Base-by-base conservation (phyloP, 257 asterid genomes). In the Nicotiana undulata region DNA sequence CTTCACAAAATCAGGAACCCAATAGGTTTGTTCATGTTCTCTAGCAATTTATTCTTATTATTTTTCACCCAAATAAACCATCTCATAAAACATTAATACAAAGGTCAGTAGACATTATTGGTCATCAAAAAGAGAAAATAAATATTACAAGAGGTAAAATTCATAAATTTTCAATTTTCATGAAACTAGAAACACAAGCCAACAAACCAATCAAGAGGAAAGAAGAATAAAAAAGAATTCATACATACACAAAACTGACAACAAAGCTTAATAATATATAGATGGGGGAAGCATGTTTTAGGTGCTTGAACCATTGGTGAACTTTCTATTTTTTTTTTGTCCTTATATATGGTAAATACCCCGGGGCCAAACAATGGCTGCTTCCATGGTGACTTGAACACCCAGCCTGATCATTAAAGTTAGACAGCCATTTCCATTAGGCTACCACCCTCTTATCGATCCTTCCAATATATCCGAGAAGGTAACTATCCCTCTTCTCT, bases 1-100 rank as follows among this genome's bases (percentile, higher is more conserved):
- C 90, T 94, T 94, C 82, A 96, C 98, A 84, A 91, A 96, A 74
- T 96, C 98, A 4, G 98, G 98, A 40, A 96, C 99, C 99, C 98
- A 94, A 84, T 92, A 89, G 1, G 98, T 94, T 86, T 88, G 84
- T 72, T 92, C 88, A 90, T 94, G 86, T 91, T 94, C 89, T 91
- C 98, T 49, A 96, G 89, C 85, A 96, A 84, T 81, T 92, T 93
- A 86, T 92, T 98, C 88, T 94, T 94, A 67, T 94, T 90, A 91
- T 90, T 92, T 81, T 96, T 98, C 79, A 96, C 98, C 15, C 94
- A 93, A 72, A 96, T 94, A 88, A 96, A 96, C 89, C 90, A 82
- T 63, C 26, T 8, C 18, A 74, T 34, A 29, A n/a, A 29, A 29
- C 49, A 20, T 28, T 26, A 29, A 75, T 16, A 56, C 32, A 8